Evolutionary conservation across 768 basidiomycete genomes (phyloP).

Genomic region (Boletus rubroflammeus): DNA sequence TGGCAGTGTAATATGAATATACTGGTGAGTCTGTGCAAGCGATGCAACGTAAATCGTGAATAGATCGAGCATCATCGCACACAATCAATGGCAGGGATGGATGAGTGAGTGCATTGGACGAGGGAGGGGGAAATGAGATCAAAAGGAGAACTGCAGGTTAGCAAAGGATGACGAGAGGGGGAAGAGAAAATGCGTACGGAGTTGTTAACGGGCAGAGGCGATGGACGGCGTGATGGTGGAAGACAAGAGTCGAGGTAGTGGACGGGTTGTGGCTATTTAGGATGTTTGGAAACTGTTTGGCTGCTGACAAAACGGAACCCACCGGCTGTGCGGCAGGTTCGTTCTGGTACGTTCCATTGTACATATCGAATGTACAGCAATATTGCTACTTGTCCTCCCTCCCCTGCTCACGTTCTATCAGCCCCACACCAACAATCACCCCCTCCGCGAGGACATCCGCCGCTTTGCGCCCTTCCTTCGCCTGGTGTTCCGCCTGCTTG

Average conservation of each 20-base stretch:
- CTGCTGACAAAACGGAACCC: conserved; percentile 29
- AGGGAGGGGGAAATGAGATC: neutral
- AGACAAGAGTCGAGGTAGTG: conserved; percentile 18
- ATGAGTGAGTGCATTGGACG: neutral
- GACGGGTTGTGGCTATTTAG: conserved; percentile 33
- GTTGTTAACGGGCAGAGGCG: neutral
- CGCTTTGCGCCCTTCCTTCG: conserved; percentile 66
- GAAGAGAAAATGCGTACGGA: conserved; percentile 8
- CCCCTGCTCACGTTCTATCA: conserved; percentile 51
- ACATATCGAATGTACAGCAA: neutral
- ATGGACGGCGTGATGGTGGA: conserved; percentile 24
- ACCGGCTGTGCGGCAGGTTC: conserved; percentile 4
- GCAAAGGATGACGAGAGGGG: neutral
- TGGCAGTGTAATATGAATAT: conserved; percentile 32
- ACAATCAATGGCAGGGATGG: conserved; percentile 30
- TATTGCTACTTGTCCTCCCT: neutral
- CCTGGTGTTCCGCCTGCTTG: conserved; percentile 59
- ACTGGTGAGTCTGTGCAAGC: conserved; percentile 14
- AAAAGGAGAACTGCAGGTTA: neutral
- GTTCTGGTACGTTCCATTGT: conserved; percentile 11
- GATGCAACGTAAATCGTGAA: conserved; percentile 13
- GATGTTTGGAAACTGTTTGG: conserved; percentile 38
- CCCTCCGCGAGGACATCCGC: conserved; percentile 72
- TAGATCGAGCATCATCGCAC: conserved; percentile 37
- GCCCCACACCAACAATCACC: conserved; percentile 69